Evolutionary conservation across 305 asterid genomes (phyloP), one percentile per base, ranked within the genome.

Genomic region (Solanum hybrid): DNA sequence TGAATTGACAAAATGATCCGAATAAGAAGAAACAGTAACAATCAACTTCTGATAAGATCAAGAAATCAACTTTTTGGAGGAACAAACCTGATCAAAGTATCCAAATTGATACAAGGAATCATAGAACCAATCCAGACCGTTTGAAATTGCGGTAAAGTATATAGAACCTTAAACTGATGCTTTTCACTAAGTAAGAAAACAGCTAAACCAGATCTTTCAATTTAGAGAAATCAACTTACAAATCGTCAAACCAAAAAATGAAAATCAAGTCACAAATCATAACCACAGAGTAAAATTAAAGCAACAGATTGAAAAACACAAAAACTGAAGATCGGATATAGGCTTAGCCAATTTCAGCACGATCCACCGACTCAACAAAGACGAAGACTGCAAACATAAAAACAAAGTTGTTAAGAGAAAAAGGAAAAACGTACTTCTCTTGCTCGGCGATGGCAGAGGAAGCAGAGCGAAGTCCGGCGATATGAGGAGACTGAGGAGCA

Each of bases 401-500:
- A 77, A 20, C 24, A 31, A 77, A 77, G 2, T 17, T 15, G 45
- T 11, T 15, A 84, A 83, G 17, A 73, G 9, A 79, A 80, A 86
- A 13, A 24, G 27, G 45, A 10, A 79, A 29, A 45, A 31, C 45
- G 34, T 51, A 93, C 95, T 91, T 91, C 38, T 93, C 95, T 79
- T 87, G 92, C 33, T 89, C 92, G 32, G 38, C 88, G 88, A 89
- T 36, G 77, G 88, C 93, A 14, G 90, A 78, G 15, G 92, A 86
- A 70, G 93, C 91, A 86, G 93, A 92, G 72, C 97, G 98, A 36
- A 91, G 91, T 6, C 90, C 90, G 7, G 81, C 89, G 94, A 93
- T 92, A 91, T 93, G 97, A 90, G 97, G 98, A 61, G 98, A 94
- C 91, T 91, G 97, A 88, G 96, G 95, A 39, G 95, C 96, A 36